Evolutionary conservation across 176 grass and related monocot genomes (phyloP).

Genomic region (Microstegium vimineum): DNA sequence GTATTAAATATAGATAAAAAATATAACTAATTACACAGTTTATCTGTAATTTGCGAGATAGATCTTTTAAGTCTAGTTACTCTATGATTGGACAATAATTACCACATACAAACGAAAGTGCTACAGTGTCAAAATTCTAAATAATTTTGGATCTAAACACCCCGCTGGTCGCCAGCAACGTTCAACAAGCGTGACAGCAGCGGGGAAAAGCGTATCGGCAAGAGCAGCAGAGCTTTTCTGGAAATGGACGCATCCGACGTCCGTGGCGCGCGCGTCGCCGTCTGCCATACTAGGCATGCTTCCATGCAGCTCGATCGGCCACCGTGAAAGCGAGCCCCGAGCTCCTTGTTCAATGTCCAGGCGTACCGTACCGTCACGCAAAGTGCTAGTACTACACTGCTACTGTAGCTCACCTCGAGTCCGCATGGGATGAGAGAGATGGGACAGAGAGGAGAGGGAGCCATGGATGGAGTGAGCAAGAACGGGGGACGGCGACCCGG

Average conservation of each 20-base stretch:
- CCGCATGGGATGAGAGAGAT: too few species aligned
- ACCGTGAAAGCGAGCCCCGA: not conserved
- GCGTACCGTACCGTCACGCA: slow-evolving; percentile 3
- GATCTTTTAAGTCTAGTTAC: too few species aligned
- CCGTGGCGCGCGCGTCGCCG: not conserved
- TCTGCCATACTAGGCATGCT: not conserved
- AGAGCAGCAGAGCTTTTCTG: not conserved
- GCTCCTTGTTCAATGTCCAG: not conserved
- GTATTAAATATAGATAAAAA: too few species aligned
- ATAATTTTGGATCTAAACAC: too few species aligned
- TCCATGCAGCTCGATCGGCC: not conserved
- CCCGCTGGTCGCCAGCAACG: not conserved
- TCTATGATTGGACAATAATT: too few species aligned
- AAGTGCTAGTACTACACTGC: not conserved
- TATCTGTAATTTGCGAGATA: too few species aligned
- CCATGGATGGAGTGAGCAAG: not conserved
- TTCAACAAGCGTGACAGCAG: too few species aligned
- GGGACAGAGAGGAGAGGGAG: not conserved
- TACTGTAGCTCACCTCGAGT: too few species aligned
- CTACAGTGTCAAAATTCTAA: too few species aligned
- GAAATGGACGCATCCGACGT: not conserved
- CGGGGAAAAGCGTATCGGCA: too few species aligned
- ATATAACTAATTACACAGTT: too few species aligned
- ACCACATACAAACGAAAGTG: too few species aligned
- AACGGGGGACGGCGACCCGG: not conserved